Conservation (phyloP, 768 basidiomycete species). For the Xerocomellus dryophilus region DNA sequence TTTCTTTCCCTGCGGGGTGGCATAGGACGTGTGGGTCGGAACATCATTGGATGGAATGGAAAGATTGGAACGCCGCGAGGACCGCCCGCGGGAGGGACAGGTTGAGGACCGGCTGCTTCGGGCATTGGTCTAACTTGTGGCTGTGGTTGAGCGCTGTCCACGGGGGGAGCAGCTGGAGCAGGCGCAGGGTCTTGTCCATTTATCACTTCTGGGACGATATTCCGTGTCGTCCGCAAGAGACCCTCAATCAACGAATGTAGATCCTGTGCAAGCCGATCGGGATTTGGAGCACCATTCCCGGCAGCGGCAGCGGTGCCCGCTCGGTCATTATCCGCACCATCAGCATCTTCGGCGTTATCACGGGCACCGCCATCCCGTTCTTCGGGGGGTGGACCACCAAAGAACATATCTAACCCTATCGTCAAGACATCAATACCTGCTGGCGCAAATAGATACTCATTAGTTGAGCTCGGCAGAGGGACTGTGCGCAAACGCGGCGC, state of each 20-base stretch:
- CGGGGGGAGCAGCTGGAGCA: neutral
- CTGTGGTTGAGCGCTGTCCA: constrained; percentile 3
- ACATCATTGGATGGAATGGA: constrained; percentile 21
- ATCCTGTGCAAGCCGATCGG: constrained; percentile 23
- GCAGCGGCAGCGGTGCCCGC: constrained; percentile 10
- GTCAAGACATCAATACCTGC: constrained; percentile 32
- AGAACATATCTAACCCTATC: constrained; percentile 42
- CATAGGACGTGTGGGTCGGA: constrained; percentile 24
- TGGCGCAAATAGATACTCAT: constrained; percentile 10
- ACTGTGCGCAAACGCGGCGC: constrained; percentile 8
- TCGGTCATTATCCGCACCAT: neutral
- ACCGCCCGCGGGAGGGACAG: neutral
- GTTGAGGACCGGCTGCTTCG: constrained; percentile 7
- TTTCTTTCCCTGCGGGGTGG: constrained; percentile 37
- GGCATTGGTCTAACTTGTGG: constrained; percentile 8
- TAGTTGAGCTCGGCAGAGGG: constrained; percentile 18
- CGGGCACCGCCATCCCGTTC: constrained; percentile 9
- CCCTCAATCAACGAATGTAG: constrained; percentile 27
- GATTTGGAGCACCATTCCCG: constrained; percentile 17
- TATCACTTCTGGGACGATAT: constrained; percentile 24
- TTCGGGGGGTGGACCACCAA: constrained; percentile 20
- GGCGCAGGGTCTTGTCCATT: constrained; percentile 12
- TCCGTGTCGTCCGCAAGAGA: constrained; percentile 23
- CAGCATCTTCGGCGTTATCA: constrained; percentile 6
- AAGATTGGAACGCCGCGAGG: constrained; percentile 16